phyloP scores from a whole-genome alignment of 148 eudicot species.

The Cornus florida region DNA sequence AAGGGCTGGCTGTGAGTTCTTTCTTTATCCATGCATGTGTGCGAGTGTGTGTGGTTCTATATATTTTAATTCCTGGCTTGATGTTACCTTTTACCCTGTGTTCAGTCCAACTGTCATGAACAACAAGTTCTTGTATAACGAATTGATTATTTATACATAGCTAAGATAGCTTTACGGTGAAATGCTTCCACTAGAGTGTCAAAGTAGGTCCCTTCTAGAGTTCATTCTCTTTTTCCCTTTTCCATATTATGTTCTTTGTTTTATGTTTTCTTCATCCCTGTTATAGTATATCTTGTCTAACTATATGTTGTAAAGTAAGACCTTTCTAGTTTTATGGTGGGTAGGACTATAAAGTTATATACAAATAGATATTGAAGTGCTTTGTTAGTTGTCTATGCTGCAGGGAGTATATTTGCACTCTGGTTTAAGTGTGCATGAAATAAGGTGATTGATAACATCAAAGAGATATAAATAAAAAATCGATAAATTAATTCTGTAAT shows the following conservation, averaged over 20 bases:
- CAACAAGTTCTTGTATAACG: background rate
- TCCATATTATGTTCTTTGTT: background rate
- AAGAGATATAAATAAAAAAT: background rate
- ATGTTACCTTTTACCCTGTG: background rate
- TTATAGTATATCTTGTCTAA: background rate
- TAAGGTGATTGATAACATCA: background rate
- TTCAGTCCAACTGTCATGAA: background rate
- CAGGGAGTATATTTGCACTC: background rate
- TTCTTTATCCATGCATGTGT: background rate
- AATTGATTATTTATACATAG: too few relatives aligned
- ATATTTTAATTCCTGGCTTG: background rate
- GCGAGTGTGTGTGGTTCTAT: constrained; percentile 13
- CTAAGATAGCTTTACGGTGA: too few relatives aligned
- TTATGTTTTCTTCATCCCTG: background rate
- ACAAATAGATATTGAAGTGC: background rate
- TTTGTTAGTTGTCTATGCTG: background rate
- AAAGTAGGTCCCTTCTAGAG: background rate
- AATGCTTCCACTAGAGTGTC: background rate
- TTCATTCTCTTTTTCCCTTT: background rate
- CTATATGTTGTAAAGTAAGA: background rate
- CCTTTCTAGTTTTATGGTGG: background rate
- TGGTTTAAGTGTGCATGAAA: background rate
- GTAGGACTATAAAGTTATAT: background rate
- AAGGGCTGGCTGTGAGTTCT: constrained; percentile 89
- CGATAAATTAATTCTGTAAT: too few relatives aligned